Conservation (phyloP, 805 yeast species). For the Ogataea minuta region DNA sequence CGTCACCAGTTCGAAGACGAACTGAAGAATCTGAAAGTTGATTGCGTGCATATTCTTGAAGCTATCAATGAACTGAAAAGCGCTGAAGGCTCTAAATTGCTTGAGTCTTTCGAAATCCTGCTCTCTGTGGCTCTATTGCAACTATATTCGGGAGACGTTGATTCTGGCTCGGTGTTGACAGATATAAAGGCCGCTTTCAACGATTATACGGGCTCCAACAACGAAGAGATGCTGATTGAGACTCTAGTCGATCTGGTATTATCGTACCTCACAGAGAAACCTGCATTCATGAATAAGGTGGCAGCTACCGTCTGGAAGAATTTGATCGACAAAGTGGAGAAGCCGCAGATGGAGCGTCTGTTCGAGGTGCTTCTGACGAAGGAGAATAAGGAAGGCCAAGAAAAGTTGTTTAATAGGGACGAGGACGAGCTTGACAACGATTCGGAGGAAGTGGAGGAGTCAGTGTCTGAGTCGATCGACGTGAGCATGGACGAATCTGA, state of each 20-base stretch:
- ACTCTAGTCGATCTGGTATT: constrained; percentile 49
- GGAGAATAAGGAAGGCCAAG: constrained; percentile 82
- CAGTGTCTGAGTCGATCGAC: constrained; percentile 34
- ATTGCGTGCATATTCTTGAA: constrained; percentile 48
- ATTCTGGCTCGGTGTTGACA: constrained; percentile 68
- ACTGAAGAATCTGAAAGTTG: constrained; percentile 44
- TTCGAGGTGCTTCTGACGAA: constrained; percentile 58
- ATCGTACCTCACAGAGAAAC: constrained; percentile 55
- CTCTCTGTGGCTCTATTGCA: constrained; percentile 77
- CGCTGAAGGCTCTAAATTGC: constrained; percentile 26
- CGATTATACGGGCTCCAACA: constrained; percentile 40
- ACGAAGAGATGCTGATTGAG: constrained; percentile 39
- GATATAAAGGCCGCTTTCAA: constrained; percentile 67
- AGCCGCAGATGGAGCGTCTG: constrained; percentile 46
- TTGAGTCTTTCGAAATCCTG: constrained; percentile 65
- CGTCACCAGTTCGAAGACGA: constrained; percentile 55
- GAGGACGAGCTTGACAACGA: constrained; percentile 49
- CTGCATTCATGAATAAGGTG: constrained; percentile 55
- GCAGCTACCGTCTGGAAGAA: constrained; percentile 49
- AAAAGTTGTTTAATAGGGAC: constrained; percentile 60
- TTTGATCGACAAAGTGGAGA: constrained; percentile 45
- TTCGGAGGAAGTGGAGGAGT: constrained; percentile 36
- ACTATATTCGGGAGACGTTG: constrained; percentile 72
- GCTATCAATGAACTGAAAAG: constrained; percentile 39
- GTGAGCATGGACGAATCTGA: constrained; percentile 44